Conservation (phyloP, 306 rosid genomes). For the Lagenaria siceraria region DNA sequence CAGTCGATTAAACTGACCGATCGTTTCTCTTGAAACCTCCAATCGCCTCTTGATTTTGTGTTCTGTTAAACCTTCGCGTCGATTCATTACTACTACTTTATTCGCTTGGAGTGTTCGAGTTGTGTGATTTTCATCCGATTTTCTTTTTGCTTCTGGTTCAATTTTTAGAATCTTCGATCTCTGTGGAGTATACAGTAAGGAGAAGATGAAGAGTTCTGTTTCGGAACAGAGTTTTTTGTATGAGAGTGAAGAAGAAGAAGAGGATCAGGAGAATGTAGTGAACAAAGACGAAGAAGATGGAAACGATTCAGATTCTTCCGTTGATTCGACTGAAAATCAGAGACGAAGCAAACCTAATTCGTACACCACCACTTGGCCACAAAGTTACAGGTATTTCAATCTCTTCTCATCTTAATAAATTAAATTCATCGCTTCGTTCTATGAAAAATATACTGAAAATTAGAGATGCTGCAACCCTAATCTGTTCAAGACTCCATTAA, state of each 20-base stretch:
- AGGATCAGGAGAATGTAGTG: slow-evolving; percentile 45
- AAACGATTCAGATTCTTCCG: slow-evolving; percentile 68
- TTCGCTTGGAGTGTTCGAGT: not conserved
- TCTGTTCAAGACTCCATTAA: not conserved
- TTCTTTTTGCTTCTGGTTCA: not conserved
- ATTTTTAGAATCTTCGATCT: not conserved
- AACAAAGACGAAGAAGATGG: slow-evolving; percentile 46
- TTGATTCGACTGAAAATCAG: slow-evolving; percentile 39
- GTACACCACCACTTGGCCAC: slow-evolving; percentile 75
- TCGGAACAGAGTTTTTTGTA: slow-evolving; percentile 65
- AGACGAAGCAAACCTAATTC: slow-evolving; percentile 54
- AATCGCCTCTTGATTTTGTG: not conserved
- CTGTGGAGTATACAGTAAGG: not conserved
- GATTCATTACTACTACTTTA: too few relatives aligned
- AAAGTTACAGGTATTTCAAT: slow-evolving; percentile 67
- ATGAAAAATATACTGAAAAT: too few relatives aligned
- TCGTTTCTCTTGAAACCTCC: not conserved
- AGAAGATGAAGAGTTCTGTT: slow-evolving; percentile 20
- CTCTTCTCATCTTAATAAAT: not conserved
- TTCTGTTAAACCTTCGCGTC: too few relatives aligned
- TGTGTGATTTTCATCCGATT: not conserved
- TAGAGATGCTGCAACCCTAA: too few relatives aligned
- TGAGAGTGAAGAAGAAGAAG: slow-evolving; percentile 56
- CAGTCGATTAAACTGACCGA: too few relatives aligned
- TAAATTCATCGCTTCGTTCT: not conserved